phyloP scores from a whole-genome alignment of 495 filamentous ascomycete genomes.

The Daldinia concentrica region DNA sequence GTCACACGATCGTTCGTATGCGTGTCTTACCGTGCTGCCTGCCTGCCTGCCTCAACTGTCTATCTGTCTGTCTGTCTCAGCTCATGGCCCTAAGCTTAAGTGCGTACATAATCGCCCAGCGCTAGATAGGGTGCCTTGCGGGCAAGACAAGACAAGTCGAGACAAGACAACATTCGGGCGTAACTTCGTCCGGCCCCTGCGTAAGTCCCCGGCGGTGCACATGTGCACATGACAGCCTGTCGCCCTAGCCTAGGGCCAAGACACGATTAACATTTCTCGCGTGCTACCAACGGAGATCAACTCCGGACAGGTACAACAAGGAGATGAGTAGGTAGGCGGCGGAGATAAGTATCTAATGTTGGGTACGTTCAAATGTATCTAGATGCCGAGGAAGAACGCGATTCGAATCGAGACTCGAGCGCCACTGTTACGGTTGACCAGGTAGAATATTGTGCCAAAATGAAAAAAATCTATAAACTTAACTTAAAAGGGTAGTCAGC shows the following conservation, averaged over 20 bases:
- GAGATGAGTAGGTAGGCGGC: neutral
- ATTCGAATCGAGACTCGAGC: constrained; percentile 12
- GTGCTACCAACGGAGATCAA: constrained; percentile 22
- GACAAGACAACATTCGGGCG: constrained; percentile 21
- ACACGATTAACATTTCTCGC: constrained; percentile 19
- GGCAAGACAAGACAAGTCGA: neutral
- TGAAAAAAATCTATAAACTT: no score
- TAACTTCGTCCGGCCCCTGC: constrained; percentile 35
- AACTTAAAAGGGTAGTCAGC: no score
- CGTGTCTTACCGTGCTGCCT: constrained; percentile 15
- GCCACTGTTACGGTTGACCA: no score
- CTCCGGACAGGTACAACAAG: neutral
- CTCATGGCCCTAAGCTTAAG: constrained; percentile 14
- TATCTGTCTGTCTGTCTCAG: neutral
- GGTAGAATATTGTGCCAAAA: no score
- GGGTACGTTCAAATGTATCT: neutral
- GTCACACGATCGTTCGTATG: constrained; percentile 10
- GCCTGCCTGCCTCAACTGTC: neutral
- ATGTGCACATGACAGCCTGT: neutral
- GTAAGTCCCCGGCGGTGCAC: constrained; percentile 25
- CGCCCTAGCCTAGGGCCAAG: constrained; percentile 6
- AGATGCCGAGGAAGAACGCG: neutral
- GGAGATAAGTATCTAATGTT: no score
- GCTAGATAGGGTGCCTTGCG: neutral
- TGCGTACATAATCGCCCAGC: constrained; percentile 14